Conservation (phyloP, 139 green algal genomes). For the Chlorella sp. region DNA sequence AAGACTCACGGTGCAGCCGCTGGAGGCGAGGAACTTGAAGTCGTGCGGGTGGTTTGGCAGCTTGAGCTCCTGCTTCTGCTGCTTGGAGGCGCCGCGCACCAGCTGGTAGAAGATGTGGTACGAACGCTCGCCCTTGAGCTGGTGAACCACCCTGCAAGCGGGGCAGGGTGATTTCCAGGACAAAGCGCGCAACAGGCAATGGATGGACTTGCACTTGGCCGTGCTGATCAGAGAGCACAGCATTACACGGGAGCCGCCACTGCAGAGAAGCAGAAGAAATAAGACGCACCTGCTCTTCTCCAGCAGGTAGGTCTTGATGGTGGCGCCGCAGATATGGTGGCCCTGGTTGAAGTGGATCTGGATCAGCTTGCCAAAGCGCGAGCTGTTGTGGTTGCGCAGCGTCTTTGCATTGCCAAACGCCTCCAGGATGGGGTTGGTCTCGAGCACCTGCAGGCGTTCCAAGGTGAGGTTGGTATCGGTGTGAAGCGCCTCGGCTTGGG, state of each 20-base stretch:
- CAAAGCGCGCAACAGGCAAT: background rate
- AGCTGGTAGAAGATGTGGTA: slow-evolving; percentile 98
- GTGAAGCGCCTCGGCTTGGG: too few relatives aligned
- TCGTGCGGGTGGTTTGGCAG: slow-evolving; percentile 15
- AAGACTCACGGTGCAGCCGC: slow-evolving; percentile 37
- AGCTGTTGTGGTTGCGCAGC: slow-evolving; percentile 89
- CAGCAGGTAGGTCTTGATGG: slow-evolving; percentile 88
- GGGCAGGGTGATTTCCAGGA: too few relatives aligned
- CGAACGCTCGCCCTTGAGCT: slow-evolving; percentile 75
- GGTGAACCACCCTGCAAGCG: slow-evolving; percentile 32
- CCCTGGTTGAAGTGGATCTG: slow-evolving; percentile 72
- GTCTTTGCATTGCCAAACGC: slow-evolving; percentile 96
- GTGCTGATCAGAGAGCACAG: too few relatives aligned
- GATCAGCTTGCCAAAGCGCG: slow-evolving; percentile 90
- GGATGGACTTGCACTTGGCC: too few relatives aligned
- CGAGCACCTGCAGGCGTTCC: too few relatives aligned
- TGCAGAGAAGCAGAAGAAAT: too few relatives aligned
- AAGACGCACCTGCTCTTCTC: slow-evolving; percentile 64
- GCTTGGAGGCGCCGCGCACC: slow-evolving; percentile 7
- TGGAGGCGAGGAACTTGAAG: slow-evolving; percentile 58
- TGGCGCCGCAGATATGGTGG: slow-evolving; percentile 63
- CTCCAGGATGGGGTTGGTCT: slow-evolving; percentile 91
- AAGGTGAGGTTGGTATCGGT: too few relatives aligned
- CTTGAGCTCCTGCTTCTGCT: background rate
- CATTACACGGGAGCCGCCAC: too few relatives aligned